Conservation (phyloP, 1,284 basidiomycete species). For the Leccinum ambiguum region DNA sequence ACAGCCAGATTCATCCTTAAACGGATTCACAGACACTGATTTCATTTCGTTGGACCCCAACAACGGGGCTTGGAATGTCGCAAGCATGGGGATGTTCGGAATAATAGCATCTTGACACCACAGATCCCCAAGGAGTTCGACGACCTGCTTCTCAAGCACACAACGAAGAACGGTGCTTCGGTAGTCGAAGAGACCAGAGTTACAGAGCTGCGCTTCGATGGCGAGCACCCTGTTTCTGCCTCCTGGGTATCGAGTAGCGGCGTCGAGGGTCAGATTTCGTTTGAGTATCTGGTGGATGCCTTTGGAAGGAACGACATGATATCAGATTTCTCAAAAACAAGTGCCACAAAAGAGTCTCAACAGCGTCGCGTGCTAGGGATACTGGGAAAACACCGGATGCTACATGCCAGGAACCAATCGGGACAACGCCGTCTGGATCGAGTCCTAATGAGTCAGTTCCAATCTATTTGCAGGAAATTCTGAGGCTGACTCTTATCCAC, state of each 20-base stretch:
- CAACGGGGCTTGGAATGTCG: constrained; percentile 1
- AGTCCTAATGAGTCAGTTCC: constrained; percentile 14
- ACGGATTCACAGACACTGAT: not conserved
- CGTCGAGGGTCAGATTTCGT: constrained; percentile 33
- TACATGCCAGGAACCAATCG: constrained; percentile 22
- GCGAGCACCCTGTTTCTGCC: constrained; percentile 37
- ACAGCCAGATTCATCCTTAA: not conserved
- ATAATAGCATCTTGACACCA: no score
- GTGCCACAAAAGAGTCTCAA: constrained; percentile 40
- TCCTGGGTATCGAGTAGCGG: constrained; percentile 29
- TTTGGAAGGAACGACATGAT: not conserved
- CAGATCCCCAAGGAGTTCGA: constrained; percentile 9
- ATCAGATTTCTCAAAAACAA: not conserved
- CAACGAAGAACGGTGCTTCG: constrained; percentile 34
- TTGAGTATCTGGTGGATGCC: constrained; percentile 49
- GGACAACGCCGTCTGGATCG: constrained; percentile 28
- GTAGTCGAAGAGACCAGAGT: constrained; percentile 42
- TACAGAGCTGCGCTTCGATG: constrained; percentile 36
- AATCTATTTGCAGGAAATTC: not conserved
- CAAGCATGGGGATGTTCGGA: not conserved
- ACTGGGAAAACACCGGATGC: constrained; percentile 42
- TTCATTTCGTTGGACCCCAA: constrained; percentile 1
- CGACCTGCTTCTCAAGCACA: constrained; percentile 16
- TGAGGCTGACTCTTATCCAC: not conserved
- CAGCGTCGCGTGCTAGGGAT: constrained; percentile 52